Evolutionary conservation across 2,329 filamentous ascomycete species (phyloP).

Genomic region (Neurospora crassa): DNA sequence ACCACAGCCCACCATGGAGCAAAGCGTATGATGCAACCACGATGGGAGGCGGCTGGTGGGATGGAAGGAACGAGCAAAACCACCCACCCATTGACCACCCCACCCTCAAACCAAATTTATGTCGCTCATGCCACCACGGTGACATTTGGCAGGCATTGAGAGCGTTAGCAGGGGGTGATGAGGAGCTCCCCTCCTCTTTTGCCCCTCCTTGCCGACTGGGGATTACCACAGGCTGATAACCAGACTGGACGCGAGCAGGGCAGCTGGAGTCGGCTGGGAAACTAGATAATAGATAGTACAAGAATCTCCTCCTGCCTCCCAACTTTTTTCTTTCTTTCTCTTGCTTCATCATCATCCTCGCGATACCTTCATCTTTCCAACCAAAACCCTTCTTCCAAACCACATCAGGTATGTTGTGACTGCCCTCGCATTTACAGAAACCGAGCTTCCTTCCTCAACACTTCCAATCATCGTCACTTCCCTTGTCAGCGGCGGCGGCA

Average conservation of each 20-base stretch:
- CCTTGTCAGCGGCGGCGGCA: not conserved
- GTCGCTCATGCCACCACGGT: constrained; percentile 20
- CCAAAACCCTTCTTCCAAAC: not conserved
- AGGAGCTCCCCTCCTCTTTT: not conserved
- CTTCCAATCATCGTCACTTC: not conserved
- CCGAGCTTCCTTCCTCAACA: not conserved
- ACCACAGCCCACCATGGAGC: not conserved
- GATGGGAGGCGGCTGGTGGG: constrained; percentile 4
- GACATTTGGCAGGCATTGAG: not conserved
- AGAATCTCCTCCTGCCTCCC: not conserved
- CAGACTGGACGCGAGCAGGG: not conserved
- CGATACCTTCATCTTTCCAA: constrained; percentile 1
- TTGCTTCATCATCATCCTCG: constrained; percentile 4
- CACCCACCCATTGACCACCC: not conserved
- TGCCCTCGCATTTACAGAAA: not conserved
- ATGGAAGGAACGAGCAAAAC: constrained; percentile 1
- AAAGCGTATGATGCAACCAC: constrained; percentile 14
- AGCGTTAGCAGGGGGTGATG: not conserved
- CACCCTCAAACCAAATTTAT: constrained; percentile 21
- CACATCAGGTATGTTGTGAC: not conserved
- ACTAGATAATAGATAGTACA: not conserved
- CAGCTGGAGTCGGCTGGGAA: not conserved
- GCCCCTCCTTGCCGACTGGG: not conserved
- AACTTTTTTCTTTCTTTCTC: constrained; percentile 3
- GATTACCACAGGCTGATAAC: not conserved